A percentile compares a stretch with the other conserved stretches of the same genome.
These are phyloP conservation scores for Kwoniella dendrophila DNA, from an alignment of 768 basidiomycete species.

Conservation along the genomic window DNA sequence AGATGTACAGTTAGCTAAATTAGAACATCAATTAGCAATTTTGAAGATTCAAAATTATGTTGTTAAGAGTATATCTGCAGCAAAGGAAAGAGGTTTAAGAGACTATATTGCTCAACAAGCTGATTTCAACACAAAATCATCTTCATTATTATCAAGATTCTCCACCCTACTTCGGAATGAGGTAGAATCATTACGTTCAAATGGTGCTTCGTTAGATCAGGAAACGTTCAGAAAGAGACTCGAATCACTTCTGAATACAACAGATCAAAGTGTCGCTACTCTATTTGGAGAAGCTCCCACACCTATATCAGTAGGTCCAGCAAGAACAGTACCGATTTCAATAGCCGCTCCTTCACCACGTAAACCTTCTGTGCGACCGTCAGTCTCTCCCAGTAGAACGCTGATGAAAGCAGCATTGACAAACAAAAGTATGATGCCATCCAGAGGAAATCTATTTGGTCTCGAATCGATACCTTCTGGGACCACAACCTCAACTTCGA, in stretches of 20 bases:
- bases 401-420: no score
- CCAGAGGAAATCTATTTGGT: no score
- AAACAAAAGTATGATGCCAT: no score
- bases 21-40: slow-evolving; percentile 29
- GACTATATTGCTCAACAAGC: slow-evolving; percentile 25
- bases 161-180: slow-evolving; percentile 9
- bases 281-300: slow-evolving; percentile 17
- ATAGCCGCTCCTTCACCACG: slow-evolving; percentile 23
- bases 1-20: slow-evolving; percentile 25
- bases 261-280: slow-evolving; percentile 12
- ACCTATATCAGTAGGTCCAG: slow-evolving; percentile 7
- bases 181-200: slow-evolving; percentile 1
- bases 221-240: not conserved
- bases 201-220: not conserved
- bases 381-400: not conserved
- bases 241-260: slow-evolving; percentile 4
- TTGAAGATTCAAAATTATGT: slow-evolving; percentile 26
- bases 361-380: slow-evolving; percentile 7
- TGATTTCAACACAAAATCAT: slow-evolving; percentile 14
- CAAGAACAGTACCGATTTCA: slow-evolving; percentile 6
- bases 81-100: slow-evolving; percentile 24
- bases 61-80: slow-evolving; percentile 24
- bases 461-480: no score
- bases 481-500: no score
- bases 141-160: slow-evolving; percentile 16